Evolutionary conservation across 1,284 basidiomycete species (phyloP), one percentile per base, ranked within the genome.

Genomic region (Ganoderma lucidum): DNA sequence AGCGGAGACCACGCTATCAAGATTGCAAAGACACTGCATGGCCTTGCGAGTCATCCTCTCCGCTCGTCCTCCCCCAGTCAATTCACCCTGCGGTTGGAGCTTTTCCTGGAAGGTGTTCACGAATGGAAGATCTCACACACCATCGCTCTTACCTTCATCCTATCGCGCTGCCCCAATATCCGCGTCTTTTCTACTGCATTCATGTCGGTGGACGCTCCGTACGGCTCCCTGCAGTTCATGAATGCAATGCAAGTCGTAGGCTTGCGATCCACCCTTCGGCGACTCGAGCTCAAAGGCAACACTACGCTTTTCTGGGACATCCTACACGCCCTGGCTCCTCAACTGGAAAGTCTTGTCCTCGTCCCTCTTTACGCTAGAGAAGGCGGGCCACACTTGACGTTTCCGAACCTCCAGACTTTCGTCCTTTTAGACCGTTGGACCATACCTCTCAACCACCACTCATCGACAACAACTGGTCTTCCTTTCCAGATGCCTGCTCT

Each of bases 101-200:
- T 81, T 17, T 78, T 75, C 1, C 68, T 81, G n/a, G 78, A 80
- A 65, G 76, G 76, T 41, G 71, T 73, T n/a, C 78, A 79, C 63
- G 61, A 64, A 0, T 82, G 80, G 80, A 71, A 65, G 9, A 51
- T 65, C n/a, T 58, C 65, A 30, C 78, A 81, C 68, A 70, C 73
- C 1, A 44, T 60, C 19, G 78, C 80, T 3, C 71, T 82, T 32
- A 60, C 63, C 35, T 68, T 63, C 15, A 77, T 82, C 55, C 67
- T 81, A 59, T 64, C 68, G 30, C 42, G 39, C 58, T 81, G 80
- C 44, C 74, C 75, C 12, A 80, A 80, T 64, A 64, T 82, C 10
- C 64, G 73, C 15, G 75, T 76, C n/a, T 78, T 82, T 67, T 81
- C 80, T 6, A 78, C 77, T 6, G 75, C 74, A 2, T 78, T 79